A percentile compares a stretch with the other conserved stretches of the same genome.
These are phyloP conservation scores for Salvia hispanica DNA, from an alignment of 257 asterid species.

Conservation along the genomic window DNA sequence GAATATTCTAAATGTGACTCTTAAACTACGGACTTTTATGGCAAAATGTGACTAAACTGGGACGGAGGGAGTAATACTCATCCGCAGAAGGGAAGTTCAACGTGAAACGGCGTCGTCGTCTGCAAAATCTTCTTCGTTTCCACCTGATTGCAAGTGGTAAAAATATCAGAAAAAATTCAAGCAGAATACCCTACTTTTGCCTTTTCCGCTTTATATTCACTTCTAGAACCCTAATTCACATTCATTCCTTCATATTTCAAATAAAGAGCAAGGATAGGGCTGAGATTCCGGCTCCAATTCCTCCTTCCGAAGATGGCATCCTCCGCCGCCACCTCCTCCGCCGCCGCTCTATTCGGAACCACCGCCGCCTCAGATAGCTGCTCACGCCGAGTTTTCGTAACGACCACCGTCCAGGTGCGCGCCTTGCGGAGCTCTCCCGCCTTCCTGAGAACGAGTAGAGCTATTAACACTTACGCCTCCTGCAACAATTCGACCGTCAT, in stretches of 20 bases:
- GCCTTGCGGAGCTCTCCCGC: slow-evolving; percentile 27
- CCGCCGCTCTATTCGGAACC: slow-evolving; percentile 42
- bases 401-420: slow-evolving; percentile 25
- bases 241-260: not conserved
- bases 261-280: slow-evolving; percentile 57
- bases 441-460: slow-evolving; percentile 35
- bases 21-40: no score
- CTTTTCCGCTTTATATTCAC: slow-evolving; percentile 1
- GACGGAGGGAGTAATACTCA: no score
- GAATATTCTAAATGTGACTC: no score
- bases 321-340: slow-evolving; percentile 53
- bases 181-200: slow-evolving; percentile 8
- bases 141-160: not conserved
- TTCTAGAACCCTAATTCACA: slow-evolving; percentile 23
- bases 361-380: slow-evolving; percentile 36
- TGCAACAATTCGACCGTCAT: slow-evolving; percentile 31
- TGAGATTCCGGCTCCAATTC: slow-evolving; percentile 43
- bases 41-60: no score
- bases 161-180: not conserved
- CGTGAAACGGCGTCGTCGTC: slow-evolving; percentile 28
- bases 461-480: slow-evolving; percentile 28
- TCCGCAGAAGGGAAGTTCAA: not conserved
- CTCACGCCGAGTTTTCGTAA: slow-evolving; percentile 30
- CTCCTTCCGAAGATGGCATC: slow-evolving; percentile 56
- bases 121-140: slow-evolving; percentile 8